Evolutionary conservation across 2,329 filamentous ascomycete species (phyloP).

Genomic region (Fusarium tupiense): DNA sequence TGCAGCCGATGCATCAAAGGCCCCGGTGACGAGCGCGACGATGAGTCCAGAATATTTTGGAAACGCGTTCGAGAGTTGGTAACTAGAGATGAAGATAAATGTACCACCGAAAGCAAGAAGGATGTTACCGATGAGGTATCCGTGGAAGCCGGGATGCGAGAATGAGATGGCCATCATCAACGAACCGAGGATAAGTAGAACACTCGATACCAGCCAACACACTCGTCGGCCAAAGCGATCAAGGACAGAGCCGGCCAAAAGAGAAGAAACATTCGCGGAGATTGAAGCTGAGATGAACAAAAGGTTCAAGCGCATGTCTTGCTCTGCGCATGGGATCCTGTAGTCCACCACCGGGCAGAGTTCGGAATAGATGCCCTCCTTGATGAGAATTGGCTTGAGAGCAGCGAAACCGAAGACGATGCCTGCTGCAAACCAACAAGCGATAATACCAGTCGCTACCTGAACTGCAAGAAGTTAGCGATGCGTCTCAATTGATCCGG

Average conservation of each 20-base stretch:
- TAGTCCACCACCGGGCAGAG: constrained; percentile 60
- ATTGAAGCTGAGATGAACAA: constrained; percentile 93
- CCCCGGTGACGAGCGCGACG: constrained; percentile 79
- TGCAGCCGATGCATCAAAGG: constrained; percentile 83
- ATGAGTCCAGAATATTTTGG: constrained; percentile 78
- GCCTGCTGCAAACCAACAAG: constrained; percentile 80
- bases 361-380: constrained; percentile 75
- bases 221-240: constrained; percentile 82
- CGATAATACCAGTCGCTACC: constrained; percentile 73
- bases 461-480: constrained; percentile 62
- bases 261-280: constrained; percentile 83
- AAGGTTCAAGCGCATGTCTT: constrained; percentile 73
- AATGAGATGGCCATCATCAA: constrained; percentile 77
- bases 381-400: constrained; percentile 81
- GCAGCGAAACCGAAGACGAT: constrained; percentile 86
- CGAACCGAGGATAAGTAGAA: constrained; percentile 74
- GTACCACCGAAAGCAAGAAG: constrained; percentile 80
- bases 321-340: constrained; percentile 56
- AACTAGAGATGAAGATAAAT: constrained; percentile 82
- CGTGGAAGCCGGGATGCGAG: constrained; percentile 72
- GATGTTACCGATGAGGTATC: constrained; percentile 76
- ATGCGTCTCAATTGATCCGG: fast-evolving
- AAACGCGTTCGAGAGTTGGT: constrained; percentile 85
- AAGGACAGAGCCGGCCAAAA: constrained; percentile 84
- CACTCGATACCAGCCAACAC: constrained; percentile 76